Evolutionary conservation across 345 rosid genomes (phyloP), one percentile per base, ranked within the genome.

Genomic region (Lumnitzera racemosa): DNA sequence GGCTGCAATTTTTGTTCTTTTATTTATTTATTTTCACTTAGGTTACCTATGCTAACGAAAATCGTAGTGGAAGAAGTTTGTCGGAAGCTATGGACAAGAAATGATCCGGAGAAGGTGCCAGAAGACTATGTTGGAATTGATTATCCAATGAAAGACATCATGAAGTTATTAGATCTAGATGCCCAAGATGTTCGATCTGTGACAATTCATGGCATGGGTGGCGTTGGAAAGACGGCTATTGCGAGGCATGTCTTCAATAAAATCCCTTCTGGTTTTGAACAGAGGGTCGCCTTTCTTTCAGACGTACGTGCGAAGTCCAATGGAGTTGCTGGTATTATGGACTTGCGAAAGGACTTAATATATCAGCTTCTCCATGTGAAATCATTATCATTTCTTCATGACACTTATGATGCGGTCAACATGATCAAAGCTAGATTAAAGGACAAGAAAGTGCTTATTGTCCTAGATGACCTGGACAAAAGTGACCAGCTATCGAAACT

Each of bases 31-130:
- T 29, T 29, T 20, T 20, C 20, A 20, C 20, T 20, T 20, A 29
- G 36, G 36, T 6, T 36, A 55, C 11, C 13, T 29, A 4, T 0
- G 53, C 47, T 49, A 2, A 24, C 3, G n/a, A 50, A 23, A 55
- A 36, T 50, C 15, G 0, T 50, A 49, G 36, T 0, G 29, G 13
- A 25, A 15, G 0, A 49, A n/a, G 46, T 12, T 13, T 13, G 36
- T 6, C 43, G 17, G 12, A 50, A 15, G 64, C 49, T 3, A 16
- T 31, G 24, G 46, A 27, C 51, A 0, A 0, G 17, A 11, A 60
- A 27, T 10, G 5, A n/a, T 11, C 0, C 15, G 0, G 0, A 27
- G 0, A 0, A 24, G 0, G 20, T 14, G 0, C 9, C 27, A 16
- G 31, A 24, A 1, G n/a, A 13, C 43, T 4, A 8, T 4, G 64